These are phyloP conservation scores for Candida michaelii DNA, from an alignment of 805 yeast species.

Conservation along the genomic window DNA sequence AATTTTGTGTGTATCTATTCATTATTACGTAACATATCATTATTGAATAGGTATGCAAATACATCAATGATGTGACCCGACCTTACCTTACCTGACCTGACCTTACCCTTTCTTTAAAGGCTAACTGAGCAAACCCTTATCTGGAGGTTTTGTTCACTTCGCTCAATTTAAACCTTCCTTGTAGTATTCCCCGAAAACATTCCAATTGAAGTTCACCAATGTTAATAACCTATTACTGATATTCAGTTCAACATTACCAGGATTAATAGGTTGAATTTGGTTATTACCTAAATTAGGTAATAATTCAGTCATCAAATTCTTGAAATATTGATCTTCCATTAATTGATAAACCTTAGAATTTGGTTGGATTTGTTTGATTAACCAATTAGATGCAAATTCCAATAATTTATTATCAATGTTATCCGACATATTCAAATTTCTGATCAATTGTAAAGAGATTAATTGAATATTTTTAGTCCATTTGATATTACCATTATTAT, in stretches of 20 bases:
- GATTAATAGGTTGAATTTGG: constrained; percentile 5
- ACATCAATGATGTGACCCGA: not conserved
- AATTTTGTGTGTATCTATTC: not conserved
- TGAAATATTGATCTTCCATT: constrained; percentile 66
- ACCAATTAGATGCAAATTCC: constrained; percentile 73
- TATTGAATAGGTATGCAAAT: not conserved
- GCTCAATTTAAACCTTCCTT: constrained; percentile 7
- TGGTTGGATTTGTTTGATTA: constrained; percentile 84
- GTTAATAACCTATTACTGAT: constrained; percentile 62
- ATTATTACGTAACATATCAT: constrained; percentile 3
- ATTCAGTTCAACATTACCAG: constrained; percentile 27
- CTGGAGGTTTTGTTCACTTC: too few species aligned
- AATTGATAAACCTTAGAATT: constrained; percentile 71
- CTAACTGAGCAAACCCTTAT: too few species aligned
- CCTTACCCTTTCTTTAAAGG: too few species aligned
- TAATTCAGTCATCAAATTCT: constrained; percentile 35
- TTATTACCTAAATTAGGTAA: constrained; percentile 7
- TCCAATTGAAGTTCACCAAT: constrained; percentile 76
- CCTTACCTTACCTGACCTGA: too few species aligned
- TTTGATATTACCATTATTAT: constrained; percentile 82
- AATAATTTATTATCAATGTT: constrained; percentile 34
- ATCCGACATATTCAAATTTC: constrained; percentile 27
- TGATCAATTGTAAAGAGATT: constrained; percentile 66
- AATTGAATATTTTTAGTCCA: constrained; percentile 84
- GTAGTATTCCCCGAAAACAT: constrained; percentile 75